Percentiles rank a stretch among this genome's conserved stretches.
Evolutionary conservation across 306 rosid species (phyloP).

Genomic region (Psophocarpus tetragonolobus): DNA sequence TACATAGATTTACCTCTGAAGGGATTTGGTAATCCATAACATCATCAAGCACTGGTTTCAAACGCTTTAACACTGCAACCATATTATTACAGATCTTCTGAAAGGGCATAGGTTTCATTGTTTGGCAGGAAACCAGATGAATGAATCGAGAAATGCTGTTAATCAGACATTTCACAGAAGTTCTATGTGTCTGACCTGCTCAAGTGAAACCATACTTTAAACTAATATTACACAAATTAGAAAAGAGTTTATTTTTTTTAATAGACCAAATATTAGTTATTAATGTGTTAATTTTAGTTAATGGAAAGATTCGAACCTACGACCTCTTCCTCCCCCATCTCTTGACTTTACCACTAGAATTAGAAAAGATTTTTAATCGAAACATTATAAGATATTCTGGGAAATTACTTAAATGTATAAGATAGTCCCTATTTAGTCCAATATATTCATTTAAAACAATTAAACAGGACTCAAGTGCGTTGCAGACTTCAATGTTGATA

Average conservation of each 20-base stretch:
- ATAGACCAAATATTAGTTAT: too few relatives aligned
- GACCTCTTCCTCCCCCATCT: too few relatives aligned
- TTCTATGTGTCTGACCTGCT: slow-evolving; percentile 73
- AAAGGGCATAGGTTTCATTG: slow-evolving; percentile 57
- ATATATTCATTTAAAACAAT: slow-evolving; percentile 4
- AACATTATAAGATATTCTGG: neutral
- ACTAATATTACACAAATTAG: slow-evolving; percentile 13
- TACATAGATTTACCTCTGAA: slow-evolving; percentile 53
- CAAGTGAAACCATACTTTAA: slow-evolving; percentile 34
- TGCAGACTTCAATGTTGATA: slow-evolving; percentile 10
- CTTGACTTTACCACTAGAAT: too few relatives aligned
- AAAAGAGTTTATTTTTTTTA: too few relatives aligned
- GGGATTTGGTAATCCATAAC: slow-evolving; percentile 52
- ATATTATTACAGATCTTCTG: slow-evolving; percentile 68
- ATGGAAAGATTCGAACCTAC: too few relatives aligned
- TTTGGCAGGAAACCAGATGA: slow-evolving; percentile 84
- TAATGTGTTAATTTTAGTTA: too few relatives aligned
- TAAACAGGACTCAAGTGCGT: neutral
- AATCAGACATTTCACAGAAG: slow-evolving; percentile 74
- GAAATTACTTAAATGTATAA: neutral
- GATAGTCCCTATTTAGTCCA: neutral
- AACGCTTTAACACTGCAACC: slow-evolving; percentile 71
- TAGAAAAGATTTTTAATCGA: slow-evolving; percentile 8
- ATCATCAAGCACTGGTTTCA: slow-evolving; percentile 87
- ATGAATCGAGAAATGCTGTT: slow-evolving; percentile 93